A percentile compares a stretch with the other conserved stretches of the same genome.
Conservation (phyloP, 805 yeast genomes). For the Candida endomychidarum region DNA sequence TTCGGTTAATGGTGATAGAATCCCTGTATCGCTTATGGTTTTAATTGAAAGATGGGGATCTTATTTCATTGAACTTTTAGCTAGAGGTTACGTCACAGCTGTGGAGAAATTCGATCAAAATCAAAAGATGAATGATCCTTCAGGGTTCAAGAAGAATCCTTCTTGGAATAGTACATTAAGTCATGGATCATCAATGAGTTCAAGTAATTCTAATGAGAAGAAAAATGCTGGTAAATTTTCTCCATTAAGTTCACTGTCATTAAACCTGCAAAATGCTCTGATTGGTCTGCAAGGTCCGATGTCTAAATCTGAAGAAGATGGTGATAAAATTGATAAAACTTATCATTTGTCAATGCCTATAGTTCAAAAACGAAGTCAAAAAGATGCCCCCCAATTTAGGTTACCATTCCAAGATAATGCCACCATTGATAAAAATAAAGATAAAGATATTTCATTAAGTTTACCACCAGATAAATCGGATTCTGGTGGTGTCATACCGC, state of each 20-base stretch:
- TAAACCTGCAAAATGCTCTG: not conserved
- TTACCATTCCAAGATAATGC: slow-evolving; percentile 62
- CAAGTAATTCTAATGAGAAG: slow-evolving; percentile 10
- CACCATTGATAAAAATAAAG: not conserved
- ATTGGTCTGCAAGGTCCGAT: not conserved
- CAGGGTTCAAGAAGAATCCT: slow-evolving; percentile 1
- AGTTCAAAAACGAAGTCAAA: slow-evolving; percentile 15
- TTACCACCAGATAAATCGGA: slow-evolving; percentile 7
- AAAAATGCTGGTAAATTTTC: not conserved
- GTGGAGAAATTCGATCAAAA: slow-evolving; percentile 39
- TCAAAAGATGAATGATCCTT: slow-evolving; percentile 13
- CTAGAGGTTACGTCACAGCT: slow-evolving; percentile 65
- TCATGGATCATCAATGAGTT: slow-evolving; percentile 14
- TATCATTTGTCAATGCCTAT: slow-evolving; percentile 24
- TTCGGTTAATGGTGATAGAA: slow-evolving; percentile 66
- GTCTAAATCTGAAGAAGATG: slow-evolving; percentile 2
- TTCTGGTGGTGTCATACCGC: not conserved
- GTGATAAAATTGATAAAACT: slow-evolving; percentile 9
- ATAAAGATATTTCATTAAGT: slow-evolving; percentile 7
- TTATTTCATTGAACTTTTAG: slow-evolving; percentile 59
- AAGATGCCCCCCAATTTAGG: slow-evolving; percentile 55
- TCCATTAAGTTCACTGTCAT: not conserved
- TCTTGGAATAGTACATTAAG: slow-evolving; percentile 4
- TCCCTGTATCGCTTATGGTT: slow-evolving; percentile 59
- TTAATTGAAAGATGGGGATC: slow-evolving; percentile 77